A percentile compares a stretch with the other conserved stretches of the same genome.
Conservation (phyloP, 2,329 filamentous ascomycete genomes). For the Colletotrichum nymphaeae region DNA sequence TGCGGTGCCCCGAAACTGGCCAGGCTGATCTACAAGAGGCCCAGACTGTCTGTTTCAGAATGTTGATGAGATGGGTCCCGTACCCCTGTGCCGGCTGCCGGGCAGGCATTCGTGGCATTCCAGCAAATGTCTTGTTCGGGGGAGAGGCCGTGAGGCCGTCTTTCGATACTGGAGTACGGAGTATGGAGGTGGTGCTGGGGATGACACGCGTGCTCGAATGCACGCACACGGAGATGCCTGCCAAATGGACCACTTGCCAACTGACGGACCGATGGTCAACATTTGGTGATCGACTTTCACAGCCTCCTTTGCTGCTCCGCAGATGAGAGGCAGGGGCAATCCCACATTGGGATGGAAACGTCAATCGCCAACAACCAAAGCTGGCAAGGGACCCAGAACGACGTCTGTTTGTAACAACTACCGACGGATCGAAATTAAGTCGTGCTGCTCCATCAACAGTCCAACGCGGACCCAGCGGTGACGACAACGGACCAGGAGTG, state of each 20-base stretch:
- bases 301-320: conserved; percentile 29
- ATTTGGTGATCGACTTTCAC: conserved; percentile 27
- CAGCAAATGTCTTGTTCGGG: conserved; percentile 15
- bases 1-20: conserved; percentile 30
- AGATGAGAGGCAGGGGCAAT: conserved; percentile 24
- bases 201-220: conserved; percentile 9
- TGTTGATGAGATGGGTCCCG: conserved; percentile 21
- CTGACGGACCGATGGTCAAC: conserved; percentile 3
- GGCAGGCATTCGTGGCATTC: background rate
- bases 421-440: conserved; percentile 29
- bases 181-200: conserved; percentile 1
- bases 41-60: conserved; percentile 36
- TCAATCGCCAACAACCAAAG: conserved; percentile 6
- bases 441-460: conserved; percentile 15
- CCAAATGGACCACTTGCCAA: background rate
- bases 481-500: conserved; percentile 19
- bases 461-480: conserved; percentile 14
- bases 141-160: conserved; percentile 7
- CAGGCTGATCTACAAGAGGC: conserved; percentile 35
- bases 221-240: background rate
- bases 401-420: conserved; percentile 32
- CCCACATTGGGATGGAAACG: conserved; percentile 24
- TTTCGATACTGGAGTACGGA: conserved; percentile 2
- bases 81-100: conserved; percentile 19
- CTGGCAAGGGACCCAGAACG: conserved; percentile 8